These are phyloP conservation scores for Metarhizium sp. DNA, from an alignment of 2,329 filamentous ascomycete genomes.

Conservation along the genomic window DNA sequence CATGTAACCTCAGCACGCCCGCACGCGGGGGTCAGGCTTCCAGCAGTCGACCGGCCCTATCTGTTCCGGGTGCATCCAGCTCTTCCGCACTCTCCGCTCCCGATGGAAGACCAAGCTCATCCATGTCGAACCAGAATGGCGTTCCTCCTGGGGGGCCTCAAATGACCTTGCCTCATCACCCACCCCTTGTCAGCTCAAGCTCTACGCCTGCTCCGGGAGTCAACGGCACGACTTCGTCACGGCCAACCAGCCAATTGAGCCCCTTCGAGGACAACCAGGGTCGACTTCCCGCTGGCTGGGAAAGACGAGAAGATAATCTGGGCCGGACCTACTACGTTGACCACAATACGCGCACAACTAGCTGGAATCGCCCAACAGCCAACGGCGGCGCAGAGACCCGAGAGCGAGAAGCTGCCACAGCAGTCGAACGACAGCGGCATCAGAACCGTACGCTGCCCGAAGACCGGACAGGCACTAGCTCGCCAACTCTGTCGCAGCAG, in stretches of 20 bases:
- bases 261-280: slow-evolving; percentile 97
- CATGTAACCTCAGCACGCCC: slow-evolving; percentile 73
- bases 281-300: slow-evolving; percentile 86
- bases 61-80: slow-evolving; percentile 33
- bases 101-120: slow-evolving; percentile 42
- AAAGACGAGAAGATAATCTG: slow-evolving; percentile 88
- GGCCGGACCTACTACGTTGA: slow-evolving; percentile 97
- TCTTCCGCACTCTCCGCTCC: slow-evolving; percentile 34
- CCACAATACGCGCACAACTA: slow-evolving; percentile 92
- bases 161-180: slow-evolving; percentile 33
- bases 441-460: slow-evolving; percentile 94
- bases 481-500: slow-evolving; percentile 62
- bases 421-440: slow-evolving; percentile 85
- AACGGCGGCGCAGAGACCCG: slow-evolving; percentile 64
- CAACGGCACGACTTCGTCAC: slow-evolving; percentile 23
- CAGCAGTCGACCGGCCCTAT: slow-evolving; percentile 36
- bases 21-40: slow-evolving; percentile 42
- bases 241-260: slow-evolving; percentile 48
- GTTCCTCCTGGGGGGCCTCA: slow-evolving; percentile 30
- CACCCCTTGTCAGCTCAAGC: slow-evolving; percentile 39
- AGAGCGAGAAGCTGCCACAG: slow-evolving; percentile 81
- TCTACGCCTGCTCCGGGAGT: slow-evolving; percentile 21
- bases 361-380: slow-evolving; percentile 83
- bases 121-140: slow-evolving; percentile 42
- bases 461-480: slow-evolving; percentile 87